Evolutionary conservation across 371 early-diverging fungal genomes (phyloP).

Genomic region (Gilbertella persicaria): DNA sequence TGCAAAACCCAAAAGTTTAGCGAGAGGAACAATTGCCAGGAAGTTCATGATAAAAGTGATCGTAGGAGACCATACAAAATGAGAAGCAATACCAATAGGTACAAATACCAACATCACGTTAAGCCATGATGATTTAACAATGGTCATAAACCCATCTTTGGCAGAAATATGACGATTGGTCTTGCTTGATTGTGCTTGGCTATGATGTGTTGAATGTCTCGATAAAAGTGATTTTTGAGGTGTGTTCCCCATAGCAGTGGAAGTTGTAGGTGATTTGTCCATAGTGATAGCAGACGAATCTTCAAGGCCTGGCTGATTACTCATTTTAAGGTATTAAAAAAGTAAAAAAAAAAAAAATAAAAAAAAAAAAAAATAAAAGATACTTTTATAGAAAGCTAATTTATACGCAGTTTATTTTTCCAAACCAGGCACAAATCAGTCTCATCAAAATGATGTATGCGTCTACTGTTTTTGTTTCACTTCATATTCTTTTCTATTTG

Average conservation of each 20-base stretch:
- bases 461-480: too few species aligned
- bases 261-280: slow-evolving; percentile 3
- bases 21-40: slow-evolving; percentile 86
- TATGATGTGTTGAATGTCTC: background rate
- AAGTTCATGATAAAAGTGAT: slow-evolving; percentile 83
- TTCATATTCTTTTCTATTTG: too few species aligned
- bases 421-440: too few species aligned
- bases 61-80: slow-evolving; percentile 63
- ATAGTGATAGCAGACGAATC: too few species aligned
- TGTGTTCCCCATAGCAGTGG: background rate
- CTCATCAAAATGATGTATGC: too few species aligned
- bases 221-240: background rate
- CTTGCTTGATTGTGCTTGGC: background rate
- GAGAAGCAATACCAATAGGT: slow-evolving; percentile 77
- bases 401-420: too few species aligned
- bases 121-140: slow-evolving; percentile 59
- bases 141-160: slow-evolving; percentile 37
- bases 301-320: too few species aligned
- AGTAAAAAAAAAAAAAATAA: too few species aligned
- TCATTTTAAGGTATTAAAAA: too few species aligned
- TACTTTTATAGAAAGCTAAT: too few species aligned
- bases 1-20: slow-evolving; percentile 60
- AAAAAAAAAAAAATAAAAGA: too few species aligned
- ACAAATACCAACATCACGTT: slow-evolving; percentile 72
- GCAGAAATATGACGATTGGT: slow-evolving; percentile 11